A percentile compares a stretch with the other conserved stretches of the same genome.
These are phyloP conservation scores for Panaeolus cyanescens DNA, from an alignment of 768 basidiomycete species.

Conservation along the genomic window DNA sequence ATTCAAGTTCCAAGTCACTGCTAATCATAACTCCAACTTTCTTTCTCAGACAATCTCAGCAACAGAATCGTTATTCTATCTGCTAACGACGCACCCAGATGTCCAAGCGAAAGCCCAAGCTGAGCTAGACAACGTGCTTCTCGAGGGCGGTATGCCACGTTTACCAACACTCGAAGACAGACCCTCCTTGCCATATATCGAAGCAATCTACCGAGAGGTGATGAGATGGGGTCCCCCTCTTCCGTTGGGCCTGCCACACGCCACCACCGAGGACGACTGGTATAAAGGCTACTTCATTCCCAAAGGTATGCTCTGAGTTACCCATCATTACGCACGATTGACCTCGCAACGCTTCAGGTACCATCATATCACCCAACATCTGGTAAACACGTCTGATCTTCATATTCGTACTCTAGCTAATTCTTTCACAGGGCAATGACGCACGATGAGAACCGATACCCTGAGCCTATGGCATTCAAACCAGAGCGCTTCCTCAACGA, in stretches of 20 bases:
- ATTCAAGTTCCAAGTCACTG: too few species aligned
- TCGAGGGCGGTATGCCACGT: slow-evolving; percentile 21
- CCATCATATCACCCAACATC: slow-evolving; percentile 11
- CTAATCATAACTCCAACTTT: background rate
- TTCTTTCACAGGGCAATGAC: slow-evolving; percentile 18
- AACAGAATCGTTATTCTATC: slow-evolving; percentile 24
- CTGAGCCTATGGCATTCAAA: slow-evolving; percentile 22
- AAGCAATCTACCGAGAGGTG: slow-evolving; percentile 19
- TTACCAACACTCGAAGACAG: slow-evolving; percentile 28
- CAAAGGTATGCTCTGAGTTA: slow-evolving; percentile 4
- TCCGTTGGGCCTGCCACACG: slow-evolving; percentile 21
- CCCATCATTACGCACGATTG: too few species aligned
- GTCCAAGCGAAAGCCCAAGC: slow-evolving; percentile 31
- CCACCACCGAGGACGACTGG: slow-evolving; percentile 23
- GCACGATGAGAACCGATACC: slow-evolving; percentile 21
- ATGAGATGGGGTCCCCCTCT: slow-evolving; percentile 17
- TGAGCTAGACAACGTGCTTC: slow-evolving; percentile 31
- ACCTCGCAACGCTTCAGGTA: too few species aligned
- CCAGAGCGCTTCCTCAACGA: slow-evolving; percentile 24
- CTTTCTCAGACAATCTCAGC: slow-evolving; percentile 13
- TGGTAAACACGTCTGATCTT: slow-evolving; percentile 3
- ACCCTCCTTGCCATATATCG: slow-evolving; percentile 24
- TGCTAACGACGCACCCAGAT: slow-evolving; percentile 31
- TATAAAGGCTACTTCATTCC: slow-evolving; percentile 30
- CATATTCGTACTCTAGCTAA: background rate